These are phyloP conservation scores for Monosporascus sp. DNA, from an alignment of 2,329 filamentous ascomycete species.

Conservation along the genomic window DNA sequence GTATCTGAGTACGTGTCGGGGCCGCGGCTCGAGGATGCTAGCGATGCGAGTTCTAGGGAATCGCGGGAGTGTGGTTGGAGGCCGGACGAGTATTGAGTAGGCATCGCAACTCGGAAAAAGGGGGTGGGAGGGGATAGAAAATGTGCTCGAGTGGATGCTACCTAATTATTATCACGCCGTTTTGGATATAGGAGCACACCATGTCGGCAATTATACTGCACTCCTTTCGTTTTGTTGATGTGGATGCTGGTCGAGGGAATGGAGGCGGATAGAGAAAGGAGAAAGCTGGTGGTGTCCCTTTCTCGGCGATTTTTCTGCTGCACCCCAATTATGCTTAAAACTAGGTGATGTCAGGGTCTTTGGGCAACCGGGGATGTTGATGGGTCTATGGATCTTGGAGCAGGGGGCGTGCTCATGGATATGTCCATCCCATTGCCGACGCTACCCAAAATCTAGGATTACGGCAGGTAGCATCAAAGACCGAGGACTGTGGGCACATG, in stretches of 20 bases:
- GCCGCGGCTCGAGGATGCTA: conserved; percentile 75
- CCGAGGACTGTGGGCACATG: no score
- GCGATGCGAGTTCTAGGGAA: conserved; percentile 91
- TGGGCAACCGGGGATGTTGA: no score
- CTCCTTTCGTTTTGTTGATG: background rate
- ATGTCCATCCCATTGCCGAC: no score
- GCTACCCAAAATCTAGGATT: no score
- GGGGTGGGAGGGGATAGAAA: background rate
- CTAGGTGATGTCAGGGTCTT: no score
- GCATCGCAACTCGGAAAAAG: conserved; percentile 26
- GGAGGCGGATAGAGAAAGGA: background rate
- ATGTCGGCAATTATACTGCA: background rate
- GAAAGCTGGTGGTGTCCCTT: background rate
- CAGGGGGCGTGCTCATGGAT: no score
- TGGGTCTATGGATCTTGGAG: no score
- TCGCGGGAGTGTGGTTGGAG: conserved; percentile 61
- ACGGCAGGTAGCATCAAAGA: no score
- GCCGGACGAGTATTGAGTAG: conserved; percentile 38
- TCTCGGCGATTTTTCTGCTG: background rate
- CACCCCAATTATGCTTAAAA: no score
- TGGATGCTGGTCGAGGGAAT: background rate
- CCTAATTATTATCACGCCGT: background rate
- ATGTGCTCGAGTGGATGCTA: background rate
- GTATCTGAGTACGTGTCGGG: conserved; percentile 60
- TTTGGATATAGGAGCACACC: background rate